Evolutionary conservation across 1,139 yeast species (phyloP).

Genomic region (Maudiozyma humilis): DNA sequence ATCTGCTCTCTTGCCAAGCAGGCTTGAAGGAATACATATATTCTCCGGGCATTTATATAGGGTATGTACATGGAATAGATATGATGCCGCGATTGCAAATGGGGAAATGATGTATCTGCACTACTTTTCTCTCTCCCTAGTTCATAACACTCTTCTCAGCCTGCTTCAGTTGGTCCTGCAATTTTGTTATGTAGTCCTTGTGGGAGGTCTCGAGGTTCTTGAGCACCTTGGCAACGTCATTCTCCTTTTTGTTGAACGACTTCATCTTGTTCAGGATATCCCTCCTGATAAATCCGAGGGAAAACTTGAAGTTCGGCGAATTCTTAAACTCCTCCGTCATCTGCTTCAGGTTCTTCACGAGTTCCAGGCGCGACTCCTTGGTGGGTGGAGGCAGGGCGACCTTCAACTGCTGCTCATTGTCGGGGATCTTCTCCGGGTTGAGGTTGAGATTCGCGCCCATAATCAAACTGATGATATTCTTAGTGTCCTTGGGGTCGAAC

Average conservation of each 20-base stretch:
- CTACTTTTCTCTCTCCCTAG: too few species aligned
- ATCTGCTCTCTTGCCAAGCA: conserved; percentile 41
- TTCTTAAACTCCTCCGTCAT: conserved; percentile 57
- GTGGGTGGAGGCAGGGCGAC: conserved; percentile 72
- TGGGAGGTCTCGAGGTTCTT: conserved; percentile 59
- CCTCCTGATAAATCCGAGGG: conserved; percentile 56
- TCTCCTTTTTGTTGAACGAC: conserved; percentile 42
- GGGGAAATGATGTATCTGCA: too few species aligned
- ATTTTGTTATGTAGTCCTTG: conserved; percentile 52
- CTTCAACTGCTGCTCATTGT: conserved; percentile 63
- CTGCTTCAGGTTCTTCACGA: conserved; percentile 52
- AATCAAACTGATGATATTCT: conserved; percentile 61
- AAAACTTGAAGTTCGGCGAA: conserved; percentile 39
- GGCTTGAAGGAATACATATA: not conserved
- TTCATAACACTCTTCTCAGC: conserved; percentile 44
- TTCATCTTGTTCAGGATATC: conserved; percentile 53
- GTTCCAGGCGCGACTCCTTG: conserved; percentile 54
- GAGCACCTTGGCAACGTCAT: conserved; percentile 45
- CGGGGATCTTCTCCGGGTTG: conserved; percentile 69
- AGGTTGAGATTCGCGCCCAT: conserved; percentile 61
- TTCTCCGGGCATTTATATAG: conserved; percentile 11
- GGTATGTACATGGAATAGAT: not conserved
- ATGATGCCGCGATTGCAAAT: not conserved
- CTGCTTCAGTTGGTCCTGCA: conserved; percentile 49
- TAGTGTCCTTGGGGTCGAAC: conserved; percentile 68